Evolutionary conservation across 805 yeast genomes (phyloP).

Genomic region (Hanseniaspora lindneri): DNA sequence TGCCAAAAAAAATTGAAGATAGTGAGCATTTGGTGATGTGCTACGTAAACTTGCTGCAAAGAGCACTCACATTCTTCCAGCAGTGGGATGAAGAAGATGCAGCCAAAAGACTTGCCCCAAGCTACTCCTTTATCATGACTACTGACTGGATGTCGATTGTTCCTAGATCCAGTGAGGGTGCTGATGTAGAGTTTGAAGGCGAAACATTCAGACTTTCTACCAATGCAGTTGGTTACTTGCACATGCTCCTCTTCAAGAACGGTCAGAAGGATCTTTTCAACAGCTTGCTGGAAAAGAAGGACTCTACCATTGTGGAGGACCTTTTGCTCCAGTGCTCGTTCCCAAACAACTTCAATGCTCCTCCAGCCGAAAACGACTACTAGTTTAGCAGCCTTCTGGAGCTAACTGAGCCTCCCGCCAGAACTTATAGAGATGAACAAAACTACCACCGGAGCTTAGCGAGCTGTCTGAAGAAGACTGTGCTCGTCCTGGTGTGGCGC

Average conservation of each 20-base stretch:
- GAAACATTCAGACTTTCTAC: conserved; percentile 42
- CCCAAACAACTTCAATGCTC: conserved; percentile 44
- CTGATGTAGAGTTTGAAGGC: conserved; percentile 12
- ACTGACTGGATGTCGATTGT: conserved; percentile 72
- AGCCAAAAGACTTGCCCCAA: conserved; percentile 30
- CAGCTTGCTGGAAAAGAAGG: conserved; percentile 31
- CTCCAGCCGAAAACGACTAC: conserved; percentile 56
- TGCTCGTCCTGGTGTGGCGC: too few relatives aligned
- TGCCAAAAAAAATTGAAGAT: conserved; percentile 34
- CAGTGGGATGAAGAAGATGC: conserved; percentile 33
- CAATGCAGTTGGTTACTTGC: conserved; percentile 72
- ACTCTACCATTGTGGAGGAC: conserved; percentile 30
- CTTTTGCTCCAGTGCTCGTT: conserved; percentile 58
- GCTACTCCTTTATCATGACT: conserved; percentile 75
- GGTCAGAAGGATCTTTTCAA: conserved; percentile 30
- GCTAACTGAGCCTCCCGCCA: too few relatives aligned
- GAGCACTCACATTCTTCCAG: conserved; percentile 54
- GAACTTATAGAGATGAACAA: too few relatives aligned
- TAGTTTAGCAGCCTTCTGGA: too few relatives aligned
- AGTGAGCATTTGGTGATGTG: conserved; percentile 53
- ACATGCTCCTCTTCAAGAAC: conserved; percentile 65
- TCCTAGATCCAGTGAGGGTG: conserved; percentile 42
- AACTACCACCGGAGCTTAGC: too few relatives aligned
- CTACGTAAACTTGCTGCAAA: conserved; percentile 60
- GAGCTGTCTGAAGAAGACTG: too few relatives aligned